phyloP scores from a whole-genome alignment of 345 rosid species.

The Populus euphratica region DNA sequence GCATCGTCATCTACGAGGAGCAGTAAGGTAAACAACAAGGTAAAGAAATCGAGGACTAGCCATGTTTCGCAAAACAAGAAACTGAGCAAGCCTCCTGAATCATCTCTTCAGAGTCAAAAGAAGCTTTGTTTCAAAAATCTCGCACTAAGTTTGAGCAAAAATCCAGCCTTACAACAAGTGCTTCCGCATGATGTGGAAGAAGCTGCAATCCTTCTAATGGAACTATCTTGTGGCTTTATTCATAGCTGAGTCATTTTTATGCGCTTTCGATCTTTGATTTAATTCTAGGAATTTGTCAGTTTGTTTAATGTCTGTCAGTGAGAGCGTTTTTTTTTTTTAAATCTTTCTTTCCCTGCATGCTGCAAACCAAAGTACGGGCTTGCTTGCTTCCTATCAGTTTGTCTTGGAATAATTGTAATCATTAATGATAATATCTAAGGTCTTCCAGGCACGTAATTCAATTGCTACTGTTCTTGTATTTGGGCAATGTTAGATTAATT shows the following conservation, averaged over 20 bases:
- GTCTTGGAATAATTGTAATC: background rate
- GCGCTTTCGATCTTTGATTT: background rate
- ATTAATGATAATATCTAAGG: background rate
- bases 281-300: background rate
- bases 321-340: background rate
- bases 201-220: constrained; percentile 60
- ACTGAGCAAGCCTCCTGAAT: constrained; percentile 23
- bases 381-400: background rate
- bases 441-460: background rate
- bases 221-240: constrained; percentile 47
- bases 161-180: constrained; percentile 34
- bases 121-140: constrained; percentile 36
- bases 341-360: background rate
- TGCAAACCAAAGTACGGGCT: background rate
- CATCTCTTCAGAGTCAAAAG: constrained; percentile 16
- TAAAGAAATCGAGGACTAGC: constrained; percentile 36
- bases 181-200: constrained; percentile 52
- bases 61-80: constrained; percentile 32
- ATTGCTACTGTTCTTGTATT: background rate
- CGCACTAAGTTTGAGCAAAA: constrained; percentile 32
- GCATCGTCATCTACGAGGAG: constrained; percentile 8
- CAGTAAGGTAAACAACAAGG: constrained; percentile 42
- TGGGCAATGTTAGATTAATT: no score
- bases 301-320: background rate
- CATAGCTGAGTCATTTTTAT: constrained; percentile 16